phyloP scores from a whole-genome alignment of 2,329 filamentous ascomycete genomes.

The Monosporascus sp. region DNA sequence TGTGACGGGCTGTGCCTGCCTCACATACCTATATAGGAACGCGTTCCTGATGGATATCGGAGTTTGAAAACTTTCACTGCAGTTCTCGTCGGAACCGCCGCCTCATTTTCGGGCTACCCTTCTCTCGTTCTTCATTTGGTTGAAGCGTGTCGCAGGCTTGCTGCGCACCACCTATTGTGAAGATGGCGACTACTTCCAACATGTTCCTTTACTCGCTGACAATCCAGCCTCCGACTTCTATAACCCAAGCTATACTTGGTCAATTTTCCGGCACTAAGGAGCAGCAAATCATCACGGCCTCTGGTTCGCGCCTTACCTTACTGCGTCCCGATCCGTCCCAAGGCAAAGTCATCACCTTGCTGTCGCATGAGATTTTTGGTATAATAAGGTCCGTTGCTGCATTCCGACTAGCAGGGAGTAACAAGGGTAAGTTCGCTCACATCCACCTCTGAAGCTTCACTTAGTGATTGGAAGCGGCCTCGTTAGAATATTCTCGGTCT shows the following conservation, averaged over 20 bases:
- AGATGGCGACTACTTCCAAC: constrained; percentile 94
- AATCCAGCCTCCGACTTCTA: constrained; percentile 83
- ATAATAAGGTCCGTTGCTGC: constrained; percentile 86
- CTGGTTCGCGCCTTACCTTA: constrained; percentile 83
- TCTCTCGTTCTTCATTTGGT: not conserved
- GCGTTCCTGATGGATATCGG: not conserved
- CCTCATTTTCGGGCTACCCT: not conserved
- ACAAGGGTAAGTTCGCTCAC: constrained; percentile 72
- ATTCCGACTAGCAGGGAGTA: constrained; percentile 88
- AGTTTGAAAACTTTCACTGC: not conserved
- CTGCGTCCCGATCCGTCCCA: constrained; percentile 80
- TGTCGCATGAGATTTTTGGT: constrained; percentile 92
- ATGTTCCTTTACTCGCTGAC: constrained; percentile 99
- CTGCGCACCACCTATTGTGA: constrained; percentile 25
- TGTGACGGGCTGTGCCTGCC: not conserved
- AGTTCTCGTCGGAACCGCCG: constrained; percentile 4
- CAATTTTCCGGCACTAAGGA: constrained; percentile 96
- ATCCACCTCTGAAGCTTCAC: constrained; percentile 46
- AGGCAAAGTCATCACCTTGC: constrained; percentile 78
- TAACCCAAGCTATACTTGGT: constrained; percentile 86
- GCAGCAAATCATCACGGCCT: constrained; percentile 93
- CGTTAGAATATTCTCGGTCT: constrained; percentile 36
- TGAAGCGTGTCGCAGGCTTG: constrained; percentile 26
- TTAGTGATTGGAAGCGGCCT: constrained; percentile 67
- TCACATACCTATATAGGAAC: not conserved